A percentile compares a stretch with the other conserved stretches of the same genome.
These are phyloP conservation scores for Leishmania tarentolae DNA, from an alignment of 208 protist species.

Conservation along the genomic window DNA sequence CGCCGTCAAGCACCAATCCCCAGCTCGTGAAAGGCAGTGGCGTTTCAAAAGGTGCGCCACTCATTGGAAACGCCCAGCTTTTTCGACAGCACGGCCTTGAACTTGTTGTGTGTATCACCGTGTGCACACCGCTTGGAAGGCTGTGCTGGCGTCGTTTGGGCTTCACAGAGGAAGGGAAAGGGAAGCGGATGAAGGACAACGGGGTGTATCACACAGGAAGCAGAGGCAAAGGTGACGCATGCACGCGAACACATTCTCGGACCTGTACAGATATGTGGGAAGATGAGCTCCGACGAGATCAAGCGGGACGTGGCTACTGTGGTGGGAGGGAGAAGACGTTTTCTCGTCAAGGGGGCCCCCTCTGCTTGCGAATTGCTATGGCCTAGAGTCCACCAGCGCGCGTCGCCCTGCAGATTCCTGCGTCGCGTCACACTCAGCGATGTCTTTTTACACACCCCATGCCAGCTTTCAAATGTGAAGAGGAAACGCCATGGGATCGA, in stretches of 20 bases:
- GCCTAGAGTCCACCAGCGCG: neutral
- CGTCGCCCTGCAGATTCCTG: neutral
- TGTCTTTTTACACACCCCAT: neutral
- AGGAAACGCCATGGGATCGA: neutral
- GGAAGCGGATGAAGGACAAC: neutral
- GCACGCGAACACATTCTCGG: neutral
- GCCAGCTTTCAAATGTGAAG: neutral
- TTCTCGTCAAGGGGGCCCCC: neutral
- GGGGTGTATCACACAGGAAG: neutral
- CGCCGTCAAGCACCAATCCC: slow-evolving; percentile 15
- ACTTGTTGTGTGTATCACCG: neutral
- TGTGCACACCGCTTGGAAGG: neutral
- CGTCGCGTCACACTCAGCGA: neutral
- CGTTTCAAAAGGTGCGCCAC: neutral
- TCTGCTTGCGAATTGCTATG: neutral
- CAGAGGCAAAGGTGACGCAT: neutral
- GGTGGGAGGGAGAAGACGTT: neutral
- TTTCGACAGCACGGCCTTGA: neutral
- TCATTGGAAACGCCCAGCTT: neutral
- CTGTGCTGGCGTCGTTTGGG: neutral
- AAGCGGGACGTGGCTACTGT: neutral
- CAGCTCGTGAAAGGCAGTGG: neutral
- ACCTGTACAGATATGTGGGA: neutral
- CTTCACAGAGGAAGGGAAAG: neutral
- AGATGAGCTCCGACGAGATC: neutral